Evolutionary conservation across 768 basidiomycete species (phyloP).

Genomic region (Mycena rebaudengoi): DNA sequence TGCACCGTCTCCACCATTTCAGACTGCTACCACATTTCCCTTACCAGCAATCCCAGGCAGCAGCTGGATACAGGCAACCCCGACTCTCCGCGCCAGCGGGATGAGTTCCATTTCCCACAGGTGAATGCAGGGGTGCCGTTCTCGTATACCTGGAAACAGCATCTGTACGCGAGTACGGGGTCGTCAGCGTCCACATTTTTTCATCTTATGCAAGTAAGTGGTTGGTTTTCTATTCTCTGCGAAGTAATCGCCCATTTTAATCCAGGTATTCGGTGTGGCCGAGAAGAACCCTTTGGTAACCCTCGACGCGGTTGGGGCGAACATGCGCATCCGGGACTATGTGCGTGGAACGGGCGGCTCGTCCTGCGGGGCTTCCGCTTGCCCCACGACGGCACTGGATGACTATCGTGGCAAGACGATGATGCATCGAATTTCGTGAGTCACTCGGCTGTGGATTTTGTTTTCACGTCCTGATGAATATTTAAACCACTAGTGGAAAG

Average conservation of each 20-base stretch:
- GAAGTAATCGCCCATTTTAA: too few species aligned
- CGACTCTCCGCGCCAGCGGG: constrained; percentile 29
- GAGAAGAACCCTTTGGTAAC: constrained; percentile 33
- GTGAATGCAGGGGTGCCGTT: constrained; percentile 1
- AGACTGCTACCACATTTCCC: constrained; percentile 25
- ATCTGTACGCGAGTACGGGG: constrained; percentile 22
- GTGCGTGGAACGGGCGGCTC: constrained; percentile 23
- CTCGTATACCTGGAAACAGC: constrained; percentile 29
- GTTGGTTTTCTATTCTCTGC: too few species aligned
- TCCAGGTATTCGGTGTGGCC: constrained; percentile 19
- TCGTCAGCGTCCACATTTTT: constrained; percentile 27
- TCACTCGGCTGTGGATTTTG: not conserved
- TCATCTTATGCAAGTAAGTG: constrained; percentile 36
- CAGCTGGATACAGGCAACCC: constrained; percentile 23
- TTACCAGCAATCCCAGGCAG: constrained; percentile 11
- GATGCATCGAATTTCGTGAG: constrained; percentile 18
- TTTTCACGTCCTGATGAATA: not conserved
- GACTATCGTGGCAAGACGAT: constrained; percentile 16
- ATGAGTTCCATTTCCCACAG: constrained; percentile 23
- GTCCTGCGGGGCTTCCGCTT: constrained; percentile 13
- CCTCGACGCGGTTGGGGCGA: constrained; percentile 30
- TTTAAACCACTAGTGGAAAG: constrained; percentile 2
- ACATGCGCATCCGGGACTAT: constrained; percentile 36
- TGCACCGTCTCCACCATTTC: constrained; percentile 6
- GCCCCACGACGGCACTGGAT: constrained; percentile 2